These are phyloP conservation scores for Candida nemodendra DNA, from an alignment of 805 yeast genomes.

Conservation along the genomic window DNA sequence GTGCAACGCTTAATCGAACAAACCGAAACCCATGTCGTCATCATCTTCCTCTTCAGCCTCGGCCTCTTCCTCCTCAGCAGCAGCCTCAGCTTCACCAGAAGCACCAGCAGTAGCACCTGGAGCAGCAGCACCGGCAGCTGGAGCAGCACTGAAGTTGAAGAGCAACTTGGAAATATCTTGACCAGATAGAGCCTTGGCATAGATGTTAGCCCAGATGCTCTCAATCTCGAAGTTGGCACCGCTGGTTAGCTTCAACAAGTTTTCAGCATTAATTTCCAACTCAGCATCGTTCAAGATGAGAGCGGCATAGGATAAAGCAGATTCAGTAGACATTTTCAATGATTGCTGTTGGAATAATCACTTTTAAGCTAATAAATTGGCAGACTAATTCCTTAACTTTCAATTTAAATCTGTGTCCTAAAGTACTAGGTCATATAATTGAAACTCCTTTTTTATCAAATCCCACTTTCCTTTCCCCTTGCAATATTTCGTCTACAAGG, in stretches of 20 bases:
- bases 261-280: constrained; percentile 84
- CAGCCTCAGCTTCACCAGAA: constrained; percentile 46
- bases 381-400: constrained; percentile 40
- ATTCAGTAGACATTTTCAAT: constrained; percentile 73
- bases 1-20: constrained; percentile 75
- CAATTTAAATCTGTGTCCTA: background rate
- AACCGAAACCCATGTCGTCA: constrained; percentile 90
- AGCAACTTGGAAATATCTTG: constrained; percentile 71
- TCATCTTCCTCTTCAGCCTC: constrained; percentile 67
- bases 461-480: too few species aligned
- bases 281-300: constrained; percentile 97
- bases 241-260: constrained; percentile 66
- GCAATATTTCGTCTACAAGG: too few species aligned
- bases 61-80: constrained; percentile 58
- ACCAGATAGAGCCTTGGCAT: constrained; percentile 80
- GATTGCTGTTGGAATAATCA: constrained; percentile 38
- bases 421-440: too few species aligned
- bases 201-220: constrained; percentile 76
- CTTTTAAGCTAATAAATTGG: constrained; percentile 38
- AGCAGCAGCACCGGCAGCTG: constrained; percentile 51
- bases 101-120: constrained; percentile 46
- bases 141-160: constrained; percentile 51
- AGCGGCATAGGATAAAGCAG: constrained; percentile 97
- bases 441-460: too few species aligned
- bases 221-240: constrained; percentile 82